Conservation (phyloP, 768 basidiomycete species). For the Lyophyllum decastes region DNA sequence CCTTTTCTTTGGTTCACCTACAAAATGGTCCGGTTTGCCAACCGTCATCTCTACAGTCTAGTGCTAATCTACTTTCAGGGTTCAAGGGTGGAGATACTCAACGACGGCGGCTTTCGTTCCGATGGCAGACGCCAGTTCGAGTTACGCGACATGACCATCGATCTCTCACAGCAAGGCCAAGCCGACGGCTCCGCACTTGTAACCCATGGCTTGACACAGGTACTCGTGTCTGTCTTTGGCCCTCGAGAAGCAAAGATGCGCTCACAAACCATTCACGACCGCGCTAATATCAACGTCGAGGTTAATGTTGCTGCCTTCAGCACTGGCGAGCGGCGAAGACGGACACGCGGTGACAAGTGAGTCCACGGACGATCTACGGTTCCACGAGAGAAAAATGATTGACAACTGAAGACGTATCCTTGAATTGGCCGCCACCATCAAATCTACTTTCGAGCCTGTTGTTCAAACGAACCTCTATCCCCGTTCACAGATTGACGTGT, state of each 20-base stretch:
- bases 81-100: constrained; percentile 72
- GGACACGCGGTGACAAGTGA: constrained; percentile 86
- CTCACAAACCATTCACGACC: constrained; percentile 81
- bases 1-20: neutral
- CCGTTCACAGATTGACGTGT: constrained; percentile 92
- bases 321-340: constrained; percentile 73
- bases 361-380: constrained; percentile 23
- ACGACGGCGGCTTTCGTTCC: constrained; percentile 85
- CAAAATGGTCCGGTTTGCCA: constrained; percentile 23
- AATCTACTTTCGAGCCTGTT: constrained; percentile 95
- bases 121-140: constrained; percentile 94
- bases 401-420: constrained; percentile 65
- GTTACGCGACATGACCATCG: constrained; percentile 78
- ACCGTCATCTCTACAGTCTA: constrained; percentile 1
- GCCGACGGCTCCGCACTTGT: constrained; percentile 88
- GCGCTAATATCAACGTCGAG: constrained; percentile 88
- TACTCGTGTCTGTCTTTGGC: constrained; percentile 86
- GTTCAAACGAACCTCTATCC: constrained; percentile 91
- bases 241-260: constrained; percentile 87
- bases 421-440: constrained; percentile 85
- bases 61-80: constrained; percentile 28
- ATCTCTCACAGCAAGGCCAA: constrained; percentile 69
- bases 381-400: neutral
- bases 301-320: constrained; percentile 88
- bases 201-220: constrained; percentile 88